Evolutionary conservation across 805 yeast genomes (phyloP).

Genomic region (Candida yuanshanica): DNA sequence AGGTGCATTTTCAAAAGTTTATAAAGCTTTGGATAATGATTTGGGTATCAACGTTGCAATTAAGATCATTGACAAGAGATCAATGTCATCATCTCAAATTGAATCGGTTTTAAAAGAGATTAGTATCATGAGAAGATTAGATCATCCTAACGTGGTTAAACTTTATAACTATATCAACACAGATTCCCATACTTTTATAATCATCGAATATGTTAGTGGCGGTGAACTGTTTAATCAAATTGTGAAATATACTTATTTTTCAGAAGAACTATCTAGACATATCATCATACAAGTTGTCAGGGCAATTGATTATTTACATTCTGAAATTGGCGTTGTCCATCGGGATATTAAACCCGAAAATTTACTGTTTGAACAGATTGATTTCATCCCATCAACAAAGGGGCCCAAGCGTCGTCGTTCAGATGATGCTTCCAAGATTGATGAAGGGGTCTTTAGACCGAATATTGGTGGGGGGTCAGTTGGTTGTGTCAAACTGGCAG

Average conservation of each 20-base stretch:
- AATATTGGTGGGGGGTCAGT: slow-evolving; percentile 91
- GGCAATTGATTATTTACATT: slow-evolving; percentile 66
- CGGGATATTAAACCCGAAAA: slow-evolving; percentile 83
- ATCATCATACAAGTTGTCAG: slow-evolving; percentile 57
- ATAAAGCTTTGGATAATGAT: slow-evolving; percentile 42
- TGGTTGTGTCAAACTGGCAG: slow-evolving; percentile 87
- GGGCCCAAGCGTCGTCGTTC: slow-evolving; percentile 33
- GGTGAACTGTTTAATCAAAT: slow-evolving; percentile 72
- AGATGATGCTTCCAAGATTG: slow-evolving; percentile 68
- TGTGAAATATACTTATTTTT: slow-evolving; percentile 59
- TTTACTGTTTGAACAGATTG: slow-evolving; percentile 58
- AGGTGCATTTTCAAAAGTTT: slow-evolving; percentile 78
- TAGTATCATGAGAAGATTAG: slow-evolving; percentile 61
- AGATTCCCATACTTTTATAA: slow-evolving; percentile 54
- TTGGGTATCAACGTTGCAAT: slow-evolving; percentile 35
- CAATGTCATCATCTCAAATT: slow-evolving; percentile 54
- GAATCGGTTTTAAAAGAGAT: slow-evolving; percentile 78
- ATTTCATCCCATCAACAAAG: slow-evolving; percentile 33
- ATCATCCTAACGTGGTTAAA: slow-evolving; percentile 58
- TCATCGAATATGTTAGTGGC: slow-evolving; percentile 70
- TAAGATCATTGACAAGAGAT: slow-evolving; percentile 61
- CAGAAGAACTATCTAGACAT: slow-evolving; percentile 60
- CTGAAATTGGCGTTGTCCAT: slow-evolving; percentile 72
- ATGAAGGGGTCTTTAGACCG: slow-evolving; percentile 80
- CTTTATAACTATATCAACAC: slow-evolving; percentile 65